phyloP scores from a whole-genome alignment of 345 rosid genomes.

The Eucalyptus tenuipes region DNA sequence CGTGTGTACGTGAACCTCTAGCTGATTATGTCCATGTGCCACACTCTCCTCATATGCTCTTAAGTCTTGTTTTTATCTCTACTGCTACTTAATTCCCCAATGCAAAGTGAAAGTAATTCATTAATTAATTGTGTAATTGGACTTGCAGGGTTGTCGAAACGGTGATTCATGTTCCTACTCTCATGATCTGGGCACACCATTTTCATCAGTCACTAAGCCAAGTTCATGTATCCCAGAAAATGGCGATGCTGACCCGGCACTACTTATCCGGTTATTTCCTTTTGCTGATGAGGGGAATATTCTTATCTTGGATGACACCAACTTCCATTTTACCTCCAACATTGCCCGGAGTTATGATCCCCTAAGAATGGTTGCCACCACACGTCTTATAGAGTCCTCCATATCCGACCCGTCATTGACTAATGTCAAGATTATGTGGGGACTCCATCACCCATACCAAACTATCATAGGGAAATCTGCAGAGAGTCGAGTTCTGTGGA shows the following conservation, averaged over 20 bases:
- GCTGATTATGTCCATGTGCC: background rate
- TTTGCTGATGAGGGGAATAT: constrained; percentile 28
- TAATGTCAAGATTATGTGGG: constrained; percentile 50
- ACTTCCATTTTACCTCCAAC: constrained; percentile 48
- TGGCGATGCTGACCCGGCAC: constrained; percentile 20
- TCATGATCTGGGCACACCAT: constrained; percentile 30
- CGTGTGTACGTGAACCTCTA: background rate
- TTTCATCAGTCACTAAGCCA: constrained; percentile 4
- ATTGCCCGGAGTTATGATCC: constrained; percentile 43
- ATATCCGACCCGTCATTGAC: constrained; percentile 23
- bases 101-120: background rate
- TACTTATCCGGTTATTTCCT: constrained; percentile 42
- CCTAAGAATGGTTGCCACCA: constrained; percentile 42
- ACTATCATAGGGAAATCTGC: constrained; percentile 39
- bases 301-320: constrained; percentile 65
- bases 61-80: background rate
- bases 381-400: constrained; percentile 30
- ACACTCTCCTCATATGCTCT: background rate
- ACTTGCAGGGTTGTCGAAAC: constrained; percentile 77
- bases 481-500: constrained; percentile 54
- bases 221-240: constrained; percentile 45
- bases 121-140: background rate
- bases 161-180: constrained; percentile 58
- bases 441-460: constrained; percentile 48
- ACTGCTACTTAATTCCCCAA: background rate